Percentiles rank a stretch among this genome's conserved stretches.
These are phyloP conservation scores for Fusarium solani-melongenae DNA, from an alignment of 2,329 filamentous ascomycete genomes.

Conservation along the genomic window DNA sequence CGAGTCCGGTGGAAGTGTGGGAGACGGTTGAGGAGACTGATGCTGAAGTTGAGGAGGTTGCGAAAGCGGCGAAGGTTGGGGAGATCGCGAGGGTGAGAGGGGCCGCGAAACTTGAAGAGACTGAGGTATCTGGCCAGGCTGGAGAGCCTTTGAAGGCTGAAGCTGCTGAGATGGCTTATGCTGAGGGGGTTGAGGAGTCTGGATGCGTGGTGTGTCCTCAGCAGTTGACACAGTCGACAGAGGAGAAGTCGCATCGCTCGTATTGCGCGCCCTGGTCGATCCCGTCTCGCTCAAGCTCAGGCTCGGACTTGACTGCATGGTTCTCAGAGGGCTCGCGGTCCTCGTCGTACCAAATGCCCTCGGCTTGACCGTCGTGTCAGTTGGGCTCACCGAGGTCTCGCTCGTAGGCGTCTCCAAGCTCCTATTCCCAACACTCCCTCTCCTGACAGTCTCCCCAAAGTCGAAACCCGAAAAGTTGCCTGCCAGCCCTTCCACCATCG, in stretches of 20 bases:
- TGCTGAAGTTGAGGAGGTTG: conserved; percentile 28
- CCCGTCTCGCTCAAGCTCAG: conserved; percentile 33
- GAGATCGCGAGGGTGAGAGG: conserved; percentile 29
- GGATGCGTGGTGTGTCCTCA: conserved; percentile 19
- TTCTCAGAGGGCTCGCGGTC: conserved; percentile 38
- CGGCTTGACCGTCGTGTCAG: conserved; percentile 29
- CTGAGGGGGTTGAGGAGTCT: conserved; percentile 28
- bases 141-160: conserved; percentile 26
- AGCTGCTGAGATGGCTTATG: conserved; percentile 10
- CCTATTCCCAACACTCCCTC: conserved; percentile 29
- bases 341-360: conserved; percentile 26
- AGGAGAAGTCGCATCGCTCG: conserved; percentile 39
- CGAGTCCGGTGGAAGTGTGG: conserved; percentile 6
- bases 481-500: conserved; percentile 48
- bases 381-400: conserved; percentile 31
- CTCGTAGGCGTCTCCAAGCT: conserved; percentile 27
- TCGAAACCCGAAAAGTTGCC: conserved; percentile 54
- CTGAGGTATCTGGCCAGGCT: conserved; percentile 28
- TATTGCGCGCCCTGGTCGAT: conserved; percentile 32
- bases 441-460: conserved; percentile 49
- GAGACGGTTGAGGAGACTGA: conserved; percentile 24
- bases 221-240: conserved; percentile 34
- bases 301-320: conserved; percentile 42
- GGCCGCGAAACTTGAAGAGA: conserved; percentile 19
- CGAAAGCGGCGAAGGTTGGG: conserved; percentile 31